Percentiles rank a stretch among this genome's conserved stretches.
Evolutionary conservation across 2,329 filamentous ascomycete species (phyloP).

Genomic region (Ophidiomyces ophidiicola): DNA sequence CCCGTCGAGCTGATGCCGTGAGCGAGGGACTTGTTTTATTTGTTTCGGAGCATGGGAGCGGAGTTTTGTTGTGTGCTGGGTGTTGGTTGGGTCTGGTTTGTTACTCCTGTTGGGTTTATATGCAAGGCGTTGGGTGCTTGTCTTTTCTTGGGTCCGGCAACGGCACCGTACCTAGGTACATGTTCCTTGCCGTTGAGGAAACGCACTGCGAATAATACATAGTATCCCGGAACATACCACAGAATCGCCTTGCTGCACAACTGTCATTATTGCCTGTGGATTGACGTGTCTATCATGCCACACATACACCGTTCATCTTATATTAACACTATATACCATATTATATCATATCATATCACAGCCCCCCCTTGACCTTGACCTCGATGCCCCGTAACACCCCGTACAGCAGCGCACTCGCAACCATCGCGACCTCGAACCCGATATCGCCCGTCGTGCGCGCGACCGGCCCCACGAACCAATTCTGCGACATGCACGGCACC

Average conservation of each 20-base stretch:
- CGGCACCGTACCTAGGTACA: too few species aligned
- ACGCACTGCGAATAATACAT: too few species aligned
- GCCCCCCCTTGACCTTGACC: constrained; percentile 11
- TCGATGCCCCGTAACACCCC: constrained; percentile 13
- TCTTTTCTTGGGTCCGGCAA: too few species aligned
- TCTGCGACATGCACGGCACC: constrained; percentile 51
- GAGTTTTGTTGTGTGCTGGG: not conserved
- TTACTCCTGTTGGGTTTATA: too few species aligned
- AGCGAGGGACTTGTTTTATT: constrained; percentile 3
- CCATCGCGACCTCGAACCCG: constrained; percentile 40
- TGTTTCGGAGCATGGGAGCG: not conserved
- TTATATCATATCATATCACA: constrained; percentile 1
- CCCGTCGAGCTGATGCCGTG: constrained; percentile 46
- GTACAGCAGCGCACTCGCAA: constrained; percentile 14
- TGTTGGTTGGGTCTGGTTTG: too few species aligned
- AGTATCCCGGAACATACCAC: too few species aligned
- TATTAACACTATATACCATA: too few species aligned
- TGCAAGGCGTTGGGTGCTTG: too few species aligned
- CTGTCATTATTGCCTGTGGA: not conserved
- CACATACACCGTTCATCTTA: too few species aligned
- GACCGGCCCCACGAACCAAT: constrained; percentile 56
- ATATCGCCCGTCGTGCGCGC: constrained; percentile 45
- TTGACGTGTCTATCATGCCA: not conserved
- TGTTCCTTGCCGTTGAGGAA: too few species aligned
- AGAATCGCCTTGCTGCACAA: too few species aligned